phyloP scores from a whole-genome alignment of 2,329 filamentous ascomycete species.

The Monilinia polystroma region DNA sequence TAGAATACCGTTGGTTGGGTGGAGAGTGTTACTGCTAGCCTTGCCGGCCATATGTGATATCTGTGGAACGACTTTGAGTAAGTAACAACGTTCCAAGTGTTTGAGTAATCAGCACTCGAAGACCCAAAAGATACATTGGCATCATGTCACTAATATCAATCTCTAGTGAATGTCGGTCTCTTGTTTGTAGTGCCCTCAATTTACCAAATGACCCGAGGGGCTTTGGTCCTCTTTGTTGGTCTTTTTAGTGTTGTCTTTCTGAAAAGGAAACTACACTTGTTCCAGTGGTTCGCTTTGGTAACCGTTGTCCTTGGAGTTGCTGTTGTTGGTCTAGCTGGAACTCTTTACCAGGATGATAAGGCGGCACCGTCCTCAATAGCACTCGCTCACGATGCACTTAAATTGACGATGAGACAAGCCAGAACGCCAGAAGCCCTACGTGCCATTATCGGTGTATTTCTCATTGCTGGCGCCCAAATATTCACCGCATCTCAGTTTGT shows the following conservation, averaged over 20 bases:
- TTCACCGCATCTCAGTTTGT: constrained; percentile 98
- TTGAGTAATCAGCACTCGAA: background rate
- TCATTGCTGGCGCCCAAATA: constrained; percentile 93
- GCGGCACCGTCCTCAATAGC: constrained; percentile 41
- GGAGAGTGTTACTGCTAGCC: constrained; percentile 71
- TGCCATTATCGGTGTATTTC: constrained; percentile 77
- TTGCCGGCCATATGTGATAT: constrained; percentile 93
- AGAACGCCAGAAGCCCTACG: constrained; percentile 57
- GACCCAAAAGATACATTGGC: background rate
- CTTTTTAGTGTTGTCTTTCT: constrained; percentile 93
- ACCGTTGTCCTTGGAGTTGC: constrained; percentile 87
- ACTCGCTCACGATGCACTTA: constrained; percentile 44
- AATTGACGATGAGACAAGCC: constrained; percentile 45
- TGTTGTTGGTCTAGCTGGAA: constrained; percentile 84
- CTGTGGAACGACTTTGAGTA: constrained; percentile 69
- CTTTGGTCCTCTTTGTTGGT: constrained; percentile 91
- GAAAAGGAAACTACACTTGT: constrained; percentile 72
- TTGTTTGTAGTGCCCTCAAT: constrained; percentile 93
- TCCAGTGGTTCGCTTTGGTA: constrained; percentile 88
- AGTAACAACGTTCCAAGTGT: background rate
- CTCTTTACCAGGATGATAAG: constrained; percentile 66
- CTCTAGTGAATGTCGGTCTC: constrained; percentile 90
- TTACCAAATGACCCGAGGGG: constrained; percentile 97
- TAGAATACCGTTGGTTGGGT: constrained; percentile 63
- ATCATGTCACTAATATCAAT: constrained; percentile 10